Evolutionary conservation across 139 green algal species (phyloP), one percentile per base, ranked within the genome.

Genomic region (Ulvella scutata): DNA sequence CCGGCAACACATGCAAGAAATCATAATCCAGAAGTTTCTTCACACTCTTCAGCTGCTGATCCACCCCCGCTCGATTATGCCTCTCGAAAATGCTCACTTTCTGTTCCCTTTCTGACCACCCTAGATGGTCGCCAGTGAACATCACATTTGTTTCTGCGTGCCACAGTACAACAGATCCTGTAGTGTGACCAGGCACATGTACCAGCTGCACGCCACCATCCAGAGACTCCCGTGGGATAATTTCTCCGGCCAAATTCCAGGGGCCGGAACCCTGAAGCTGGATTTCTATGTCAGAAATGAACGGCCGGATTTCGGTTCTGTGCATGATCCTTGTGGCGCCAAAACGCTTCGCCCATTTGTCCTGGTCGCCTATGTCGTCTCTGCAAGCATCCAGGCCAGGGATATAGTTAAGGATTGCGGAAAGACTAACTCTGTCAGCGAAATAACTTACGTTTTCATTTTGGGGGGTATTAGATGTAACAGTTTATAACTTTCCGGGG

Each of bases 331-430:
- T 82, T 38, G 51, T 37, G 3, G 79, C 80, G 3, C 77, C 77
- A n/a, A 92, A 88, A 59, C 81, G 78, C 35, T 79, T 61, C 0
- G 88, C 87, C 90, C 90, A 96, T 43, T 80, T 79, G 6, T 73
- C 81, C 73, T 96, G 90, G 59, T 90, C 90, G 0, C 51, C 79
- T 31, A 96, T 86, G 74, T 96, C 90, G 72, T 96, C 90, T 62
- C 85, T 87, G 74, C 34, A 17, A n/a, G n/a, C n/a, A n/a, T n/a
- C n/a, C n/a, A n/a, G n/a, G n/a, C n/a, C n/a, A n/a, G n/a, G n/a
- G n/a, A n/a, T n/a, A n/a, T n/a, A n/a, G n/a, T n/a, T n/a, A n/a
- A n/a, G n/a, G n/a, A n/a, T n/a, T n/a, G n/a, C n/a, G n/a, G n/a
- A n/a, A n/a, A n/a, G n/a, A n/a, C n/a, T n/a, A n/a, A n/a, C n/a